These are phyloP conservation scores for Hypoxylon intermedium DNA, from an alignment of 495 filamentous ascomycete species.

Conservation along the genomic window DNA sequence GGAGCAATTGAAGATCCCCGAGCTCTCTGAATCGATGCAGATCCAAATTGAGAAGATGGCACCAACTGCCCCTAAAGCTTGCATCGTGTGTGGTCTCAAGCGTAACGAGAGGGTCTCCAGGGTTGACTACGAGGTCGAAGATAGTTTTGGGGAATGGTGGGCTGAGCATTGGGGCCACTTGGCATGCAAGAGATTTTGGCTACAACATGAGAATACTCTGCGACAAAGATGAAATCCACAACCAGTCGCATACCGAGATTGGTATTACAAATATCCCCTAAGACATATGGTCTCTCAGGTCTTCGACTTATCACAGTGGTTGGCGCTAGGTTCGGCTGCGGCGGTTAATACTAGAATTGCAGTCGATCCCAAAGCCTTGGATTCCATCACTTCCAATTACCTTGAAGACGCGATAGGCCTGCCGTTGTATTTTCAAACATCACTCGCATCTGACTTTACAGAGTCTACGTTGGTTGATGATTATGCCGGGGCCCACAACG, in stretches of 20 bases:
- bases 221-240: constrained; percentile 63
- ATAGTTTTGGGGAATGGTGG: constrained; percentile 97
- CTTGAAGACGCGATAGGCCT: not conserved
- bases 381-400: not conserved
- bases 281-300: not conserved
- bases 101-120: constrained; percentile 79
- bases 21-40: constrained; percentile 67
- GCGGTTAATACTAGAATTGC: not conserved
- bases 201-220: constrained; percentile 70
- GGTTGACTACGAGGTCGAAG: constrained; percentile 79
- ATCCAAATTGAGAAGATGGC: constrained; percentile 69
- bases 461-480: not conserved
- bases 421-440: not conserved
- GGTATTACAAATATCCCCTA: not conserved
- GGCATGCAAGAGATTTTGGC: constrained; percentile 85
- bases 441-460: not conserved
- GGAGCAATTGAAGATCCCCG: constrained; percentile 63
- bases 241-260: constrained; percentile 6
- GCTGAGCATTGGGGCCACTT: constrained; percentile 85
- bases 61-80: constrained; percentile 74
- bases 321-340: constrained; percentile 1
- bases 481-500: constrained; percentile 18
- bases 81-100: constrained; percentile 86
- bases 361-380: not conserved
- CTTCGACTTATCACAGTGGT: not conserved